A percentile compares a stretch with the other conserved stretches of the same genome.
Evolutionary conservation across 805 yeast genomes (phyloP).

Genomic region (Candida sakaeoensis): DNA sequence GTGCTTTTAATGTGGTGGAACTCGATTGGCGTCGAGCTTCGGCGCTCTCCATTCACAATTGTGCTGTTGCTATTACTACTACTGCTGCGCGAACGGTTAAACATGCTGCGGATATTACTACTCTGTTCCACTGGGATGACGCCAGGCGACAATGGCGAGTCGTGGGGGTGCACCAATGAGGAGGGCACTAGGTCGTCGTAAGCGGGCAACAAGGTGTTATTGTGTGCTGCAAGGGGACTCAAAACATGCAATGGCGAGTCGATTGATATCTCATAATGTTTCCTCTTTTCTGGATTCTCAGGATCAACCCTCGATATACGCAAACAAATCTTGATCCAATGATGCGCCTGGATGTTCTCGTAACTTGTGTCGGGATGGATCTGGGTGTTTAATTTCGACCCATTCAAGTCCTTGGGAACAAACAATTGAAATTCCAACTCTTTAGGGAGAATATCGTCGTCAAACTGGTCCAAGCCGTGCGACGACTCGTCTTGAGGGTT

Average conservation of each 20-base stretch:
- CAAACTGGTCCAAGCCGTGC: slow-evolving; percentile 24
- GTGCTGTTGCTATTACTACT: slow-evolving; percentile 1
- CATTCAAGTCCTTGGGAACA: slow-evolving; percentile 67
- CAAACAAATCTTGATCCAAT: slow-evolving; percentile 90
- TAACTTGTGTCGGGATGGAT: slow-evolving; percentile 85
- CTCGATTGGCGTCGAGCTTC: slow-evolving; percentile 4
- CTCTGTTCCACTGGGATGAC: slow-evolving; percentile 43
- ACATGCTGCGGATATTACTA: not conserved
- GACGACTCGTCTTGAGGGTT: slow-evolving; percentile 26
- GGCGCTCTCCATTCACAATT: slow-evolving; percentile 1
- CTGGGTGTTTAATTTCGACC: slow-evolving; percentile 36
- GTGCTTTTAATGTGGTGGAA: slow-evolving; percentile 28
- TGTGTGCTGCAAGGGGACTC: slow-evolving; percentile 74
- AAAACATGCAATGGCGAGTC: slow-evolving; percentile 91
- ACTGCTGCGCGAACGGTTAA: slow-evolving; percentile 4
- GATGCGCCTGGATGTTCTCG: slow-evolving; percentile 79
- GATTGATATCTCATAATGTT: slow-evolving; percentile 90
- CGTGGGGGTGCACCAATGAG: slow-evolving; percentile 4
- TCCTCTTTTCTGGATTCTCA: slow-evolving; percentile 54
- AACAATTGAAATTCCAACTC: slow-evolving; percentile 85
- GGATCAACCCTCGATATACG: slow-evolving; percentile 70
- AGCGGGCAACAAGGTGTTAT: slow-evolving; percentile 73
- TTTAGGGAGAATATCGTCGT: slow-evolving; percentile 59
- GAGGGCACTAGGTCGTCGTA: slow-evolving; percentile 39
- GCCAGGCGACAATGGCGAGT: slow-evolving; percentile 47